phyloP scores from a whole-genome alignment of 2,329 filamentous ascomycete species.

The Beauveria brongniartii region DNA sequence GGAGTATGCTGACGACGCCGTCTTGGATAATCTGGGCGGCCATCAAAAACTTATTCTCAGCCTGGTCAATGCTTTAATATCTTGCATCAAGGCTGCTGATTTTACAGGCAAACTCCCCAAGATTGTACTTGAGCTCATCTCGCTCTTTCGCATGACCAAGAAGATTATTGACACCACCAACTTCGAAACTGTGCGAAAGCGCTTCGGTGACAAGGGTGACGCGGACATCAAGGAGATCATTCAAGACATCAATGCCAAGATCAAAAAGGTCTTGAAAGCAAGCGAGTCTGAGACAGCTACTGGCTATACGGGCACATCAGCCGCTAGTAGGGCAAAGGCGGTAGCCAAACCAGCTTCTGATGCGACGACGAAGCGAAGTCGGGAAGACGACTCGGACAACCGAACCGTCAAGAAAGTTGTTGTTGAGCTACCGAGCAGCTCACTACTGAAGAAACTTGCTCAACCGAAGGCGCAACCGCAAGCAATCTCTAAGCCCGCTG shows the following conservation, averaged over 20 bases:
- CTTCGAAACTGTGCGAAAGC: constrained; percentile 55
- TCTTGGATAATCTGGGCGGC: constrained; percentile 49
- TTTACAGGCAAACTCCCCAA: constrained; percentile 47
- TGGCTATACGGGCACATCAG: constrained; percentile 32
- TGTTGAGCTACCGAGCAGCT: constrained; percentile 27
- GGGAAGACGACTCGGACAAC: constrained; percentile 33
- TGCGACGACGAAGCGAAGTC: constrained; percentile 26
- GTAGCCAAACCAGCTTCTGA: constrained; percentile 22
- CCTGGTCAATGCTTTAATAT: constrained; percentile 45
- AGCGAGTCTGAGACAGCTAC: constrained; percentile 27
- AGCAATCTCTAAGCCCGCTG: constrained; percentile 21
- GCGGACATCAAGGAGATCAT: constrained; percentile 55
- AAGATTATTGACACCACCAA: constrained; percentile 57
- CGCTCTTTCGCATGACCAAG: constrained; percentile 52
- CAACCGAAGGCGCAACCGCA: constrained; percentile 27
- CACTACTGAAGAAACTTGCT: constrained; percentile 32
- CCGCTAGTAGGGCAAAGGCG: constrained; percentile 29
- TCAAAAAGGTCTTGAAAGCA: constrained; percentile 31
- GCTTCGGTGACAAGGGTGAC: constrained; percentile 57
- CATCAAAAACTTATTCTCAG: constrained; percentile 49
- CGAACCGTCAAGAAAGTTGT: constrained; percentile 35
- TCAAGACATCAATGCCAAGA: constrained; percentile 44
- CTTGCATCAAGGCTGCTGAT: constrained; percentile 44
- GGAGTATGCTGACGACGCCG: constrained; percentile 44
- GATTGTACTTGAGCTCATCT: constrained; percentile 51